These are phyloP conservation scores for Apiospora pterosperma DNA, from an alignment of 2,329 filamentous ascomycete species.

Conservation along the genomic window DNA sequence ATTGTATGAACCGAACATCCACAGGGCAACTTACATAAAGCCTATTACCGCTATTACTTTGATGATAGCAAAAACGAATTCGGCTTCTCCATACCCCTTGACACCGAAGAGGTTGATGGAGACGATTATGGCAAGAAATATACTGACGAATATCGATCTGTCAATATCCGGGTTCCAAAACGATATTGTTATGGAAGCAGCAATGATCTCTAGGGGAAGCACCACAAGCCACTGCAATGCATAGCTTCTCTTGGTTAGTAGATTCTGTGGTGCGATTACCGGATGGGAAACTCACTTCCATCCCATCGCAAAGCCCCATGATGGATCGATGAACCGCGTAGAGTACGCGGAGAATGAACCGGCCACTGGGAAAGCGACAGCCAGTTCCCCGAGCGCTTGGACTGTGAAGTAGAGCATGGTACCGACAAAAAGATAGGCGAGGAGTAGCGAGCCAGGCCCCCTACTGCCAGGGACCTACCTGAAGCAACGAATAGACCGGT, in stretches of 20 bases:
- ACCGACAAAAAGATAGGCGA: conserved; percentile 78
- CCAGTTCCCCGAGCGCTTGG: conserved; percentile 87
- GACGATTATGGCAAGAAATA: conserved; percentile 76
- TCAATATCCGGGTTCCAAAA: conserved; percentile 70
- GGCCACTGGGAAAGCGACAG: conserved; percentile 84
- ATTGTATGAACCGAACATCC: not conserved
- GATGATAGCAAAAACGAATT: conserved; percentile 82
- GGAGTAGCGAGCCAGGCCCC: conserved; percentile 73
- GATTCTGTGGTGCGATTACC: not conserved
- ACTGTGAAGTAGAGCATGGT: conserved; percentile 89
- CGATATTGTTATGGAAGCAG: conserved; percentile 77
- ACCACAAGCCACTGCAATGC: conserved; percentile 84
- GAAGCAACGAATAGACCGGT: conserved; percentile 87
- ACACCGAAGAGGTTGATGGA: conserved; percentile 85
- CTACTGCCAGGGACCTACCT: conserved; percentile 64
- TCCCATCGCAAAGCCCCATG: conserved; percentile 93
- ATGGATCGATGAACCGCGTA: conserved; percentile 87
- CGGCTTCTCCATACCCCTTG: conserved; percentile 83
- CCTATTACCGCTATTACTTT: conserved; percentile 84
- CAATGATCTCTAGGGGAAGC: conserved; percentile 81
- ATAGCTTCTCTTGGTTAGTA: conserved; percentile 53
- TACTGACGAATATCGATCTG: conserved; percentile 73
- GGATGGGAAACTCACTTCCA: conserved; percentile 68
- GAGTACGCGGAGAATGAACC: conserved; percentile 92
- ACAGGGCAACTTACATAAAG: conserved; percentile 64